Evolutionary conservation across 2,329 filamentous ascomycete genomes (phyloP).

Genomic region (Cryphonectria nitschkei): DNA sequence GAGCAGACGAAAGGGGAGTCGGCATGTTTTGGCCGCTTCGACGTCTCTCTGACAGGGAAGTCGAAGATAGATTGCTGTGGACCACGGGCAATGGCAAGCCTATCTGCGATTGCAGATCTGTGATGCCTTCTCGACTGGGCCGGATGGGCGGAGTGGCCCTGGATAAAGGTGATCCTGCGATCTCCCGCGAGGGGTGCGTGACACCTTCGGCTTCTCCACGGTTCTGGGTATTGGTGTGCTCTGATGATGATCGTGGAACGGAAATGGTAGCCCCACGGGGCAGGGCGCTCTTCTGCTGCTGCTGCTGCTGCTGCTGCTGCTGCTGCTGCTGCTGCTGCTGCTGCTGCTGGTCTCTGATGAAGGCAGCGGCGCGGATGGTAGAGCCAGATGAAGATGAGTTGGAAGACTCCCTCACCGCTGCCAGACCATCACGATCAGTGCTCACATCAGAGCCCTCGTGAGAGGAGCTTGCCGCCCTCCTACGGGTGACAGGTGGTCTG

Average conservation of each 20-base stretch:
- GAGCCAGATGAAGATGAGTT: slow-evolving; percentile 75
- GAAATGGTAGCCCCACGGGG: slow-evolving; percentile 61
- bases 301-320: slow-evolving; percentile 38
- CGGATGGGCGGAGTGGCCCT: slow-evolving; percentile 55
- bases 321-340: slow-evolving; percentile 40
- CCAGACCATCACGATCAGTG: slow-evolving; percentile 60
- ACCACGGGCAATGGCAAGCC: slow-evolving; percentile 58
- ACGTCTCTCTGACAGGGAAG: slow-evolving; percentile 54
- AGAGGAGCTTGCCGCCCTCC: slow-evolving; percentile 58
- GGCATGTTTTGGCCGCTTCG: slow-evolving; percentile 39
- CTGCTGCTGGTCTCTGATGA: slow-evolving; percentile 47
- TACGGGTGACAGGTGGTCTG: slow-evolving; percentile 62
- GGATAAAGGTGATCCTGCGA: slow-evolving; percentile 34
- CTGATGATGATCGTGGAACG: slow-evolving; percentile 64
- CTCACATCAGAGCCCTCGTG: slow-evolving; percentile 51
- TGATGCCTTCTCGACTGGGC: slow-evolving; percentile 71
- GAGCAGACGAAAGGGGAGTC: slow-evolving; percentile 31
- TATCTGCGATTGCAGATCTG: slow-evolving; percentile 61
- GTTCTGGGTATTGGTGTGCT: slow-evolving; percentile 50
- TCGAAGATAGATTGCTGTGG: slow-evolving; percentile 62
- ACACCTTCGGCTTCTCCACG: slow-evolving; percentile 30
- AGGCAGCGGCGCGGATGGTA: slow-evolving; percentile 61
- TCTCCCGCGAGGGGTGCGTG: slow-evolving; percentile 35
- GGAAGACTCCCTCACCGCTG: slow-evolving; percentile 69
- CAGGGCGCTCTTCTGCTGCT: slow-evolving; percentile 46